Conservation (phyloP, 805 yeast genomes). For the Myxozyma neotropica region DNA sequence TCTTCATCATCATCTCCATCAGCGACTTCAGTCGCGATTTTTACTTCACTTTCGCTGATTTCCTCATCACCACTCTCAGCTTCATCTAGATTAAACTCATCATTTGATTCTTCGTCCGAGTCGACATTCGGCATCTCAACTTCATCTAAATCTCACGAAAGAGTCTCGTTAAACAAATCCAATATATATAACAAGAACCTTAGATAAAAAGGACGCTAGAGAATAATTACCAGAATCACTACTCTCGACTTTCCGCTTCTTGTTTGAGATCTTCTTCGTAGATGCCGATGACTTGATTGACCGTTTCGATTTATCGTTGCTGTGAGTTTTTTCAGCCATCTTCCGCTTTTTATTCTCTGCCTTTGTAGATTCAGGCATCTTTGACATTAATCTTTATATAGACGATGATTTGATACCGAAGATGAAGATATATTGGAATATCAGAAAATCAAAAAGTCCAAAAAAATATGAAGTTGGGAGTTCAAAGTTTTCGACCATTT, state of each 20-base stretch:
- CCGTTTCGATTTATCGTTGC: background rate
- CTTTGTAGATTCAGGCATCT: conserved; percentile 5
- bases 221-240: no score
- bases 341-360: conserved; percentile 2
- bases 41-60: conserved; percentile 29
- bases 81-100: conserved; percentile 29
- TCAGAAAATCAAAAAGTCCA: background rate
- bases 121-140: conserved; percentile 16
- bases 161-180: background rate
- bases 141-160: conserved; percentile 7
- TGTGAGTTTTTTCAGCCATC: conserved; percentile 8
- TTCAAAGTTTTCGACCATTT: conserved; percentile 2
- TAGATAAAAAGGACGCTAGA: no score
- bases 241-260: conserved; percentile 15
- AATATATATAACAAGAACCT: background rate
- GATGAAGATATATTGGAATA: no score
- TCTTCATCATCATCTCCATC: conserved; percentile 38
- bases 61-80: conserved; percentile 18
- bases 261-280: background rate
- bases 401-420: no score
- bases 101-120: conserved; percentile 31
- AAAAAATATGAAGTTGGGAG: background rate
- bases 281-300: background rate
- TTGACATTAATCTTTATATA: background rate
- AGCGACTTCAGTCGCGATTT: conserved; percentile 18